Evolutionary conservation across 306 rosid genomes (phyloP).

Genomic region (Lagenaria siceraria): DNA sequence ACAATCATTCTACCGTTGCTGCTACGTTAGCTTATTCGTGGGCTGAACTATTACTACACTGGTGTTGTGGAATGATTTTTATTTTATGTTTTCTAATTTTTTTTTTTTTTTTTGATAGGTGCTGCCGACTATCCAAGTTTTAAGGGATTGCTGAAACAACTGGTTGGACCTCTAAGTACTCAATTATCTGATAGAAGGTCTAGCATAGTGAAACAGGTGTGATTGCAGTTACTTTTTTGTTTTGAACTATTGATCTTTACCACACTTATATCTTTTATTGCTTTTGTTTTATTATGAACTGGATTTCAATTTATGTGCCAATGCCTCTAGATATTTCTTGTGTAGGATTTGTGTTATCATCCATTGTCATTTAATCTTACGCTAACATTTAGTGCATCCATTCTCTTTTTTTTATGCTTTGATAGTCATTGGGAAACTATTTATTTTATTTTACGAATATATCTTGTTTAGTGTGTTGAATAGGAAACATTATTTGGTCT

Average conservation of each 20-base stretch:
- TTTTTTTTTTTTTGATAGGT: slow-evolving; percentile 34
- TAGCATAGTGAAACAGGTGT: slow-evolving; percentile 94
- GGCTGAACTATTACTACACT: background rate
- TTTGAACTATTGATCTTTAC: slow-evolving; percentile 12
- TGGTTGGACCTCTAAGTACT: slow-evolving; percentile 74
- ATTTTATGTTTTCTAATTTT: slow-evolving; percentile 7
- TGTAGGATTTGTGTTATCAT: background rate
- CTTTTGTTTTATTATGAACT: background rate
- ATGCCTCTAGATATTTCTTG: background rate
- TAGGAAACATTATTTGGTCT: background rate
- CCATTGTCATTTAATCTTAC: background rate
- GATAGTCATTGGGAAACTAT: background rate
- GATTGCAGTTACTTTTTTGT: slow-evolving; percentile 5
- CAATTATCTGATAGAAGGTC: slow-evolving; percentile 98
- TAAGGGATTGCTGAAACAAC: slow-evolving; percentile 83
- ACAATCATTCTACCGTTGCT: background rate
- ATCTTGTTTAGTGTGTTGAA: background rate
- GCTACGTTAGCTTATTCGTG: background rate
- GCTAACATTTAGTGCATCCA: background rate
- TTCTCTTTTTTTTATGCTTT: background rate
- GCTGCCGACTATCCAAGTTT: slow-evolving; percentile 85
- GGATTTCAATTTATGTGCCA: background rate
- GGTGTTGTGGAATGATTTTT: background rate
- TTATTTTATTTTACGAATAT: background rate
- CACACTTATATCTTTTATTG: background rate